Percentiles rank a stretch among this genome's conserved stretches.
phyloP scores from a whole-genome alignment of 495 filamentous ascomycete genomes.

The Talaromyces ruber region DNA sequence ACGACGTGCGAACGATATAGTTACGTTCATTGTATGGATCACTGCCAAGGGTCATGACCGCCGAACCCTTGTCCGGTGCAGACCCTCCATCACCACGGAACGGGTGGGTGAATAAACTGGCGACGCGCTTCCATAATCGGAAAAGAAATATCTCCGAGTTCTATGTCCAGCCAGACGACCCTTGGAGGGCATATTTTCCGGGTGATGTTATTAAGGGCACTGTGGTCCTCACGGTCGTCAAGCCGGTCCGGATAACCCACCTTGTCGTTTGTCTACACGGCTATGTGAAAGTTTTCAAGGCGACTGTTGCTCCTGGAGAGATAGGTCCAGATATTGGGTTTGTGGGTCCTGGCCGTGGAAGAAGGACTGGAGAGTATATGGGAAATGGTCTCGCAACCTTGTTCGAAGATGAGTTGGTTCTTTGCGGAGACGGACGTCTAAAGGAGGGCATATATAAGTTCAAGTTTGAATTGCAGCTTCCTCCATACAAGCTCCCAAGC shows the following conservation, averaged over 20 bases:
- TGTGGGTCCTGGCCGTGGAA: constrained; percentile 44
- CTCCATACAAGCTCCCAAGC: constrained; percentile 73
- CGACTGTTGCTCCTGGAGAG: constrained; percentile 58
- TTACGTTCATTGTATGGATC: constrained; percentile 25
- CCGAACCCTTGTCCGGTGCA: constrained; percentile 28
- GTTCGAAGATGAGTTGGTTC: constrained; percentile 83
- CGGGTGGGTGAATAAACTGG: constrained; percentile 50
- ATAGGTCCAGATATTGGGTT: constrained; percentile 35
- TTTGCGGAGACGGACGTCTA: constrained; percentile 85
- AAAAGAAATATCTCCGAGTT: constrained; percentile 75
- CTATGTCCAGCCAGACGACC: constrained; percentile 67
- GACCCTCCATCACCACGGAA: constrained; percentile 34
- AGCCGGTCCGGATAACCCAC: constrained; percentile 82
- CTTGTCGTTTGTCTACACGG: constrained; percentile 82
- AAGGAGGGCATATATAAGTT: constrained; percentile 86
- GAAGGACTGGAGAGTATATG: constrained; percentile 57
- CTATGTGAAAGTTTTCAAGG: constrained; percentile 79
- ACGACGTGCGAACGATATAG: background rate
- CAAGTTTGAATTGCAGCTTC: constrained; percentile 77
- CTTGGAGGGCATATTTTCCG: constrained; percentile 75
- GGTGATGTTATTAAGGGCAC: constrained; percentile 61
- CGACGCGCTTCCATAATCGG: constrained; percentile 52
- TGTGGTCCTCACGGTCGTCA: constrained; percentile 72
- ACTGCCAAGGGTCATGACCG: constrained; percentile 37
- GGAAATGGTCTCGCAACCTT: constrained; percentile 77